Evolutionary conservation across 1,284 basidiomycete genomes (phyloP), one percentile per base, ranked within the genome.

Genomic region (Cystobasidium pallidum): DNA sequence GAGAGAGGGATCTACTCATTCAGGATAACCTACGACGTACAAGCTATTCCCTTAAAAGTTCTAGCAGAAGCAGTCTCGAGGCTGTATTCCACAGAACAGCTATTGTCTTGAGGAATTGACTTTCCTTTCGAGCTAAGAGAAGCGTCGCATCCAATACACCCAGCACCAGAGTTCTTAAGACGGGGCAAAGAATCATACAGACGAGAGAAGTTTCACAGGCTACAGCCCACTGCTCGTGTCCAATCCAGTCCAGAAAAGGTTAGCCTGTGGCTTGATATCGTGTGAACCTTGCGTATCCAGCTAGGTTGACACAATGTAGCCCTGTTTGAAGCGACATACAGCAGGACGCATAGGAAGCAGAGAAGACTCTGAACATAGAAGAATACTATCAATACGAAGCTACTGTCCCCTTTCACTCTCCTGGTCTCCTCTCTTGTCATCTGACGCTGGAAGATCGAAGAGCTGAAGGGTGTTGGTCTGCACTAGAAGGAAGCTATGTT

Each of bases 401-500:
- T 39, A 39, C 36, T 39, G 7, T 39, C n/a, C n/a, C n/a, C n/a
- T n/a, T n/a, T n/a, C n/a, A n/a, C n/a, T n/a, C n/a, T n/a, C n/a
- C n/a, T n/a, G n/a, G n/a, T n/a, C n/a, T n/a, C n/a, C n/a, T n/a
- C n/a, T n/a, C n/a, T n/a, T n/a, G n/a, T n/a, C n/a, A n/a, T n/a
- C n/a, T n/a, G n/a, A n/a, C n/a, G n/a, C n/a, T n/a, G n/a, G n/a
- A n/a, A n/a, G n/a, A n/a, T n/a, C n/a, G n/a, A 45, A 45, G 43
- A 45, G 43, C 36, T 39, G 54, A n/a, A 32, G 32, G 54, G 19
- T 26, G 54, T 34, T 34, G 24, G 52, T 34, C 28, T 17, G 19
- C n/a, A n/a, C n/a, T n/a, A 3, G 10, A 24, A 61, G 39, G 55
- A 24, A 70, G 67, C 45, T 32, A 71, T 71, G 68, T 71, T 71